Base-by-base conservation (phyloP, 2,329 filamentous ascomycete genomes). In the Zymoseptoria crescenta region DNA sequence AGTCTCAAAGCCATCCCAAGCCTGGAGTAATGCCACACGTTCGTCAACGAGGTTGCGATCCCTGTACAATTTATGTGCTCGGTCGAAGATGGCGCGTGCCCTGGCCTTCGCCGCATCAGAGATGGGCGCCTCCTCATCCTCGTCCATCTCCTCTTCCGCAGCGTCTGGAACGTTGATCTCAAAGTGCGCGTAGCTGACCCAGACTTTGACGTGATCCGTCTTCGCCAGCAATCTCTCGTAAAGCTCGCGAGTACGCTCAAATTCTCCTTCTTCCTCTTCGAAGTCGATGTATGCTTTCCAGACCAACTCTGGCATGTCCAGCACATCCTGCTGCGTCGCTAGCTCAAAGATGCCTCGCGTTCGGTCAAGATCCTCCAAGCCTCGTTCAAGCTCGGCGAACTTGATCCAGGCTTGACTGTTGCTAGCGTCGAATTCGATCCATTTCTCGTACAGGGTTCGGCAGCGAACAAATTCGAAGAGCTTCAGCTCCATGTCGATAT, bases 271-370 rank as follows among this genome's bases (percentile, higher is more conserved):
- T 68, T 96, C 91, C 72, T 97, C 93, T 75, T 99, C 94, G 70
- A 97, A 97, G 74, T 99, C 94, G 68, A 99, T 97, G 74, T 96
- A 99, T 1, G 91, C 86, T 77, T 97, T 97, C 94, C 94, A 99
- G 1, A 97, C 80, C 55, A 97, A 80, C 76, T 99, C 94, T 0
- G 94, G 94, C 94, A 99, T 99, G 74, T 99, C 94, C 13, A 99
- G 81, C 30, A 86, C 83, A 1, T 87, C 81, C 73, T 97, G 92
- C 54, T 83, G 80, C 61, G 96, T 87, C 2, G 90, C 93, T 28
- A 97, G 81, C 75, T 97, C 93, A 71, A 91, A 97, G 67, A 99
- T 96, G 52, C 88, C 92, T 50, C 94, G 83, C 16, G 90, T 87
- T 29, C 94, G 87, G 20, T 96, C 91, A 3, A 92, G 76, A 69